Evolutionary conservation across 2,329 filamentous ascomycete species (phyloP), one percentile per base, ranked within the genome.

Genomic region (Trichophyton equinum): DNA sequence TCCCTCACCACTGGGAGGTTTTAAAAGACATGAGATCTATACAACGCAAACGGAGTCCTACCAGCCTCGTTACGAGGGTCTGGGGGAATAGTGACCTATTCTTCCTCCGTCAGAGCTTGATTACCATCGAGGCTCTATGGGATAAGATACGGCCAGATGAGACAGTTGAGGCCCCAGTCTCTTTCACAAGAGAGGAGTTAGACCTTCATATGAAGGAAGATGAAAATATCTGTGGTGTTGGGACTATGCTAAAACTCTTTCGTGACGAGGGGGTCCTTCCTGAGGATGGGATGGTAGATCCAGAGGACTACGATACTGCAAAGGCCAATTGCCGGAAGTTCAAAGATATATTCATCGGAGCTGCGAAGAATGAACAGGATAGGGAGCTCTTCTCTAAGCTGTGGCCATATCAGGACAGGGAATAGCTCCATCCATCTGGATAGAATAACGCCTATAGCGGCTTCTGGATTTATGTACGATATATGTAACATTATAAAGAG

Each of bases 11-110:
- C 61, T 73, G 67, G 69, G 63, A 62, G 7, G 65, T 68, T 22
- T 65, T 73, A 18, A 38, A 67, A 49, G 62, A 68, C 53, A 38
- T 27, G 2, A 53, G 27, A 47, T 58, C 59, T 25, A 58, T 70
- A 22, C 61, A 64, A 2, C 63, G 66, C 9, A 42, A 68, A 8
- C 66, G 67, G 7, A 72, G 71, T 55, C 72, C 70, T 49, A 67
- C 69, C 40, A 69, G 66, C 69, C 65, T 74, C 15, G 66, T 70
- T 18, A 57, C 33, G 13, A 72, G 38, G 11, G 66, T 68, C 15
- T 74, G 70, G 71, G 68, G 72, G 60, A 71, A 70, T 60, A 57
- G 64, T 0, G 63, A 73, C 65, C 49, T 73, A 1, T 72, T 73
- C 60, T 73, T 70, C 53, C 64, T 73, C 3, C 70, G 70, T 9